phyloP scores from a whole-genome alignment of 495 filamentous ascomycete species.

The Ramalina peruviana region DNA sequence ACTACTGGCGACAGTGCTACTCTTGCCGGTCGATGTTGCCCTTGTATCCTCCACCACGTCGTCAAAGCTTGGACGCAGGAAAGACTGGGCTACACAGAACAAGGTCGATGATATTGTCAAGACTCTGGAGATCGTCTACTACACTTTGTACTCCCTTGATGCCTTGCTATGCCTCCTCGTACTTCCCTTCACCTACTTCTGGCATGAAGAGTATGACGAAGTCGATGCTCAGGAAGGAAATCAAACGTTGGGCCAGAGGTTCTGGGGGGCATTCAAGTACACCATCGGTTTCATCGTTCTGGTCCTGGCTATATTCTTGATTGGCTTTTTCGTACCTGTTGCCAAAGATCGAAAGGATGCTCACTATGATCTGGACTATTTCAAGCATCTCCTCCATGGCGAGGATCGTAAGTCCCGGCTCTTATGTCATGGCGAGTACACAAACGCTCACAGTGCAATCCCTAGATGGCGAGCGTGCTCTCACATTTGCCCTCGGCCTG shows the following conservation, averaged over 20 bases:
- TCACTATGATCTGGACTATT: constrained; percentile 72
- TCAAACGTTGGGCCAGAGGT: constrained; percentile 50
- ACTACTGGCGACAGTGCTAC: constrained; percentile 79
- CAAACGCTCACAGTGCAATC: constrained; percentile 9
- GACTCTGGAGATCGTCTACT: constrained; percentile 81
- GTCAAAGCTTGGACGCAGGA: constrained; percentile 63
- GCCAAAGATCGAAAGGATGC: constrained; percentile 43
- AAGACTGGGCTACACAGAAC: constrained; percentile 82
- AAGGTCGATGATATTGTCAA: constrained; percentile 60
- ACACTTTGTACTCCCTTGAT: constrained; percentile 81
- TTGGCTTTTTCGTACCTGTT: constrained; percentile 85
- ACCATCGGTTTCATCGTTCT: constrained; percentile 72
- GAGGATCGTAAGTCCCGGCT: constrained; percentile 54
- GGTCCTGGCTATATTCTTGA: constrained; percentile 67
- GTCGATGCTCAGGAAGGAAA: constrained; percentile 62
- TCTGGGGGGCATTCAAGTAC: constrained; percentile 82
- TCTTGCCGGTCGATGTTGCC: constrained; percentile 91
- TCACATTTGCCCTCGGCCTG: constrained; percentile 77
- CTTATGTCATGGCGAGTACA: neutral
- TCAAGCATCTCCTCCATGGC: constrained; percentile 58
- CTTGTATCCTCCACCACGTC: constrained; percentile 79
- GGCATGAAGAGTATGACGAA: constrained; percentile 92
- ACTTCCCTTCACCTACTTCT: constrained; percentile 94
- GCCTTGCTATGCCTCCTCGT: constrained; percentile 81
- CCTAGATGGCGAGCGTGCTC: constrained; percentile 72